Base-by-base conservation (phyloP, 495 filamentous ascomycete genomes). In the Penicillium robsamsonii region DNA sequence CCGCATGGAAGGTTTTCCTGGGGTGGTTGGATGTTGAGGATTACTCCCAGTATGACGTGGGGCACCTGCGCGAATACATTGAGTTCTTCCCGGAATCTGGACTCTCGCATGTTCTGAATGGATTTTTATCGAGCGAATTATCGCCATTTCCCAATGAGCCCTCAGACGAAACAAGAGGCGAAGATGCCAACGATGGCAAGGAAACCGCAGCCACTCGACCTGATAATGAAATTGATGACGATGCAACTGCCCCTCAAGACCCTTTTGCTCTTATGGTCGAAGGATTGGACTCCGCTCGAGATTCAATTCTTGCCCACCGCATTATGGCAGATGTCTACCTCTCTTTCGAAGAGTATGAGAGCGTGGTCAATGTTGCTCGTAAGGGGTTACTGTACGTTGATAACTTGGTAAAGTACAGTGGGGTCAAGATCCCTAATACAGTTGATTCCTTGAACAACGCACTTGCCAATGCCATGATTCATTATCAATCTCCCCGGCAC, bases 1-100 rank as follows among this genome's bases (percentile, higher is more conserved):
- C 95, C 22, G 94, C 94, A 3, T 98, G 94, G 94, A 85, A 87
- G 53, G 87, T 96, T 58, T 82, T 86, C 29, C 78, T 98, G 40
- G 90, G 97, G 64, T 97, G 94, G 90, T 81, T 87, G 60, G 90
- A 96, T 71, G 75, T 86, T 40, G 84, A 91, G 60, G 81, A 79
- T 30, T 80, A 89, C 57, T 77, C 75, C 1, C 78, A 92, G 25
- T 87, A 86, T 78, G 92, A 97, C 64, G 78, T 81, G 54, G 80
- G 81, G 33, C 73, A 93, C 38, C 74, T 98, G 6, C 78, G 84
- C 12, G 86, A 96, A 60, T 97, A 89, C 66, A 87, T 88, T 49
- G 74, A 78, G 17, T 87, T 95, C 60, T 98, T 97, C 64, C 90
- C 92, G 0, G 86, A 92, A 15, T 82, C 82, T 58, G 92, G 93